Conservation (phyloP, 495 filamentous ascomycete species). For the Xylaria bambusicola region DNA sequence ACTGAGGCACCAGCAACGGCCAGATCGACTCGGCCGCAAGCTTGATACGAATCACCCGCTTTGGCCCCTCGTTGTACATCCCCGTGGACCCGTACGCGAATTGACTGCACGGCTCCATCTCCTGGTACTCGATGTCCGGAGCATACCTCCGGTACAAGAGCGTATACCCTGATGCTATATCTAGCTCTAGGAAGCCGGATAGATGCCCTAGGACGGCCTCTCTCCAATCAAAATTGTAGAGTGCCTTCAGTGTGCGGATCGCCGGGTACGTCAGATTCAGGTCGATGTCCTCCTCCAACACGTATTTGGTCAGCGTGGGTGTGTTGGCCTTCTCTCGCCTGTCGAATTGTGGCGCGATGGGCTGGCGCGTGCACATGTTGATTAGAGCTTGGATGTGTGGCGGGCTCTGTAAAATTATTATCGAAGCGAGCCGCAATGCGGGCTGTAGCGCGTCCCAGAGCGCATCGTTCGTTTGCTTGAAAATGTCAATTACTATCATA, state of each 20-base stretch:
- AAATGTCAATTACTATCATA: background rate
- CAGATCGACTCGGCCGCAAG: constrained; percentile 35
- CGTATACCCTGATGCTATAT: constrained; percentile 15
- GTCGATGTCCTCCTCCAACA: constrained; percentile 5
- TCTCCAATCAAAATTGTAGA: constrained; percentile 20
- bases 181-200: background rate
- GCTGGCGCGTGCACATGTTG: constrained; percentile 26
- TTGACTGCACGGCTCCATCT: background rate
- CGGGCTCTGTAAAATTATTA: constrained; percentile 20
- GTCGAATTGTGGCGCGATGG: constrained; percentile 4
- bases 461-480: constrained; percentile 26
- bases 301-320: constrained; percentile 9
- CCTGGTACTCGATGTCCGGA: too few species aligned
- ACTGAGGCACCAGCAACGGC: constrained; percentile 35
- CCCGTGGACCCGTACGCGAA: background rate
- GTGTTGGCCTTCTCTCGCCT: background rate
- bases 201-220: constrained; percentile 3
- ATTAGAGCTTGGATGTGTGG: constrained; percentile 23
- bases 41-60: background rate
- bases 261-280: background rate
- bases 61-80: background rate
- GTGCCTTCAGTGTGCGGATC: constrained; percentile 1
- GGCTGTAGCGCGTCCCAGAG: constrained; percentile 41
- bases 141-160: too few species aligned
- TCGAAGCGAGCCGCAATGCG: constrained; percentile 30